Percentiles rank a stretch among this genome's conserved stretches.
These are phyloP conservation scores for Taphrina wiesneri DNA, from an alignment of 1,139 yeast genomes.

Conservation along the genomic window DNA sequence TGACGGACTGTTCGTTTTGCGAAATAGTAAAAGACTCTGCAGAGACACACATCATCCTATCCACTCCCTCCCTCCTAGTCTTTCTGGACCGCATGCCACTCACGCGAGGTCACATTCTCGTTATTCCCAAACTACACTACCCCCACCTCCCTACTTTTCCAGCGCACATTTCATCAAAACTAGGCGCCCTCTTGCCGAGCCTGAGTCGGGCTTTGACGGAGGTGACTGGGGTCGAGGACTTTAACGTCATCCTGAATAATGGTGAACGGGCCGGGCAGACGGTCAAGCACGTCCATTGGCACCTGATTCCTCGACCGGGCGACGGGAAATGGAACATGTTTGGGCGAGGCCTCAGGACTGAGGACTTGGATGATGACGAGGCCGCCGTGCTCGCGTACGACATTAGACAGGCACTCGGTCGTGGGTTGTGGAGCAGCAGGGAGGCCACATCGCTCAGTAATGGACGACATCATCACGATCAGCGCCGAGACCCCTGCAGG, in stretches of 20 bases:
- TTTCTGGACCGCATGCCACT: slow-evolving; percentile 25
- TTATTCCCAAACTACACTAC: slow-evolving; percentile 63
- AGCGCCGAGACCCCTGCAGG: too few species aligned
- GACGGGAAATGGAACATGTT: slow-evolving; percentile 42
- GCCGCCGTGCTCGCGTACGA: slow-evolving; percentile 18
- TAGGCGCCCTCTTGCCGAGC: slow-evolving; percentile 79
- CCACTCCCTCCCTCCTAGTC: slow-evolving; percentile 21
- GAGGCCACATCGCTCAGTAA: slow-evolving; percentile 2
- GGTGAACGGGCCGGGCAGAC: slow-evolving; percentile 88
- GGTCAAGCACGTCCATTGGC: slow-evolving; percentile 95
- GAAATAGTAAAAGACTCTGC: slow-evolving; percentile 7
- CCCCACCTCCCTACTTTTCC: slow-evolving; percentile 89
- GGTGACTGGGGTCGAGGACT: slow-evolving; percentile 70
- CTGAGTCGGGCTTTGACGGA: slow-evolving; percentile 73
- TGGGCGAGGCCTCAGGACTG: slow-evolving; percentile 12
- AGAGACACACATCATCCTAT: slow-evolving; percentile 15
- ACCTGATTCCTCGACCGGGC: slow-evolving; percentile 83
- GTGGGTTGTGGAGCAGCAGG: slow-evolving; percentile 7
- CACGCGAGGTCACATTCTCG: slow-evolving; percentile 28
- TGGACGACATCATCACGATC: background rate
- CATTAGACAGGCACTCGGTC: slow-evolving; percentile 16
- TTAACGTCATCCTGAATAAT: slow-evolving; percentile 81
- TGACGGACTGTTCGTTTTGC: slow-evolving; percentile 27
- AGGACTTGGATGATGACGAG: slow-evolving; percentile 29
- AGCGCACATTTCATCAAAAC: slow-evolving; percentile 61